phyloP scores from a whole-genome alignment of 441 rosid species.

The Capsella rubella region DNA sequence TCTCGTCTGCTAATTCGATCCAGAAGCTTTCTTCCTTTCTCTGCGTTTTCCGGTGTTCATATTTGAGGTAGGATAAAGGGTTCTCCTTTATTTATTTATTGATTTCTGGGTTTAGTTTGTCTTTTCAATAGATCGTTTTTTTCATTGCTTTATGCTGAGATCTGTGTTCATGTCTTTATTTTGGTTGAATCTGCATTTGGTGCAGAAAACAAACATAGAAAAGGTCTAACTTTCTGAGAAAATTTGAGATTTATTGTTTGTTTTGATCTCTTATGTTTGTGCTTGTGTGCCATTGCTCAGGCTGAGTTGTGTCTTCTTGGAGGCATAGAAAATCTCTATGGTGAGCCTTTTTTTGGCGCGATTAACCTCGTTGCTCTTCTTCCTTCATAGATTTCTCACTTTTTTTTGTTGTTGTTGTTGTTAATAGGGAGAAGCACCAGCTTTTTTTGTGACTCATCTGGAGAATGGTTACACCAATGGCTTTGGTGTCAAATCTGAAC shows the following conservation, averaged over 20 bases:
- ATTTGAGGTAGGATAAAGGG: conserved; percentile 48
- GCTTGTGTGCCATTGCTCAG: conserved; percentile 61
- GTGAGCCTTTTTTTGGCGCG: conserved; percentile 64
- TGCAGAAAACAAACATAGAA: conserved; percentile 13
- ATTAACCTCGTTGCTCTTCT: conserved; percentile 37
- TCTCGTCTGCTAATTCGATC: conserved; percentile 27
- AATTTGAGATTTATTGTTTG: conserved; percentile 52
- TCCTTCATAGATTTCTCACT: conserved; percentile 34
- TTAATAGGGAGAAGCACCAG: conserved; percentile 84
- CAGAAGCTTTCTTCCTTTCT: conserved; percentile 35
- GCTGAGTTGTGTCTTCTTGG: conserved; percentile 60
- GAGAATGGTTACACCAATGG: conserved; percentile 57
- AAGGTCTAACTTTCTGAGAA: conserved; percentile 11
- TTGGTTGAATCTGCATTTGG: conserved; percentile 36
- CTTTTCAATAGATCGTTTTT: conserved; percentile 10
- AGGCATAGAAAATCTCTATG: conserved; percentile 73
- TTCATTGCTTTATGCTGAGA: conserved; percentile 28
- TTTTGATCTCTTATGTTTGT: conserved; percentile 51
- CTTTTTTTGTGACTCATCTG: conserved; percentile 54
- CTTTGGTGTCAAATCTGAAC: conserved; percentile 53
- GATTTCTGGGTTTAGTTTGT: not conserved
- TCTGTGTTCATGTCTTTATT: conserved; percentile 31
- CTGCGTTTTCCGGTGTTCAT: conserved; percentile 36
- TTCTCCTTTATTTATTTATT: not conserved
- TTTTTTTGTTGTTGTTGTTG: conserved; percentile 22